Base-by-base conservation (phyloP, 1,284 basidiomycete species). In the Austroboletus novae-zelandiae region DNA sequence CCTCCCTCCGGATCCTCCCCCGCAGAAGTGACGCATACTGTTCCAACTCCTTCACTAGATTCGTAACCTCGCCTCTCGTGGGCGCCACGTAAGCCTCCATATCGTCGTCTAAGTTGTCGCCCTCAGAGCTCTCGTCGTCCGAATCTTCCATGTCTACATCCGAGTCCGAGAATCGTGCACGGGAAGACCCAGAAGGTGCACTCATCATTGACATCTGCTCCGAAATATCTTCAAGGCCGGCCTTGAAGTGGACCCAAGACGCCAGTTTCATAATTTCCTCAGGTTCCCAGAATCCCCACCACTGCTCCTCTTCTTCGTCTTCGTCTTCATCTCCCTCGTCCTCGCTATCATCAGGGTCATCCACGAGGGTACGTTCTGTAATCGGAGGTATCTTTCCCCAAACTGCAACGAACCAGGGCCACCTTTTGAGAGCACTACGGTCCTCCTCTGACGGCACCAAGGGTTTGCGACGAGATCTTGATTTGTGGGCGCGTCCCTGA, bases 261-360 rank as follows among this genome's bases (percentile, higher is more conserved):
- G 81, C 80, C n/a, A 89, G 66, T 61, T 79, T 83, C 47, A 64
- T 61, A 50, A 90, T 81, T 53, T 89, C 84, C 37, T 71, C 69
- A 2, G 83, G 79, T 9, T 86, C 74, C 70, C 74, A 78, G 67
- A 89, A 84, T n/a, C 77, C 83, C 82, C 85, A 89, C 87, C 87
- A 90, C 18, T 78, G 75, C 10, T 60, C 65, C 9, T 68, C 65
- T 0, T 72, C 71, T 1, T 71, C 69, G 0, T 66, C 67, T 0
- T 64, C 65, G 0, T 72, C 71, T 1, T 71, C 69, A 0, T 66
- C 67, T 0, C 64, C 50, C 0, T 61, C 60, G 20, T 61, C 57
- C 9, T 59, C 64, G 7, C 59, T 61, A 8, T 66, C 64, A 31
- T 58, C 57, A 17, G 43, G 25, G 51, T 57, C 53, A 42, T 61